phyloP scores from a whole-genome alignment of 257 asterid genomes.

The Plantago elongata region DNA sequence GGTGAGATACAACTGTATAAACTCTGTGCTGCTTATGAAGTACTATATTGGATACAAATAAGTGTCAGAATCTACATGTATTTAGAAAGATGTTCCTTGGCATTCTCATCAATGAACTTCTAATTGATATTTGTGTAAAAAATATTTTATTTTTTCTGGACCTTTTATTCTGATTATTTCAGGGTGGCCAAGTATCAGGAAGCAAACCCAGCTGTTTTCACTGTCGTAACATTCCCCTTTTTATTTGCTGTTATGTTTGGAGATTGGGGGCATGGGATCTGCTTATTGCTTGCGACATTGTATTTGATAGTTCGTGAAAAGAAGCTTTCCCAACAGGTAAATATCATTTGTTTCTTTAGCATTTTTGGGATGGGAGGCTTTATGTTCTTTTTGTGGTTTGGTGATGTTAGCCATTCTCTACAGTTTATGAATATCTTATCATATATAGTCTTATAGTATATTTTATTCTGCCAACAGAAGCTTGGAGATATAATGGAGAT shows the following conservation, averaged over 20 bases:
- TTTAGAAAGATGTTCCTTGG: not conserved
- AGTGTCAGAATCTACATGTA: too few relatives aligned
- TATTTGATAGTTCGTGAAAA: slow-evolving; percentile 46
- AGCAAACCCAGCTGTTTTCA: slow-evolving; percentile 61
- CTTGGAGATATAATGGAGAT: slow-evolving; percentile 71
- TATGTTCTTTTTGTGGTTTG: not conserved
- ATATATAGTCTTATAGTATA: slow-evolving; percentile 6
- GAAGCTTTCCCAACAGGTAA: slow-evolving; percentile 54
- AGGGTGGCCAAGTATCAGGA: slow-evolving; percentile 66
- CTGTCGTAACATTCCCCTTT: slow-evolving; percentile 59
- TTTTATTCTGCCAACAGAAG: slow-evolving; percentile 36
- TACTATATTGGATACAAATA: not conserved
- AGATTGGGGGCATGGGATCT: slow-evolving; percentile 75
- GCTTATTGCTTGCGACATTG: slow-evolving; percentile 48
- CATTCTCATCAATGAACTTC: not conserved
- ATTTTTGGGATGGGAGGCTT: not conserved
- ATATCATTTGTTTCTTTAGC: slow-evolving; percentile 1
- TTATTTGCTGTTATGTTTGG: slow-evolving; percentile 70
- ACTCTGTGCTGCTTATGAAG: not conserved
- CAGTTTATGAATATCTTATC: slow-evolving; percentile 5
- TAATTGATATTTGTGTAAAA: not conserved
- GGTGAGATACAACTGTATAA: slow-evolving; percentile 34
- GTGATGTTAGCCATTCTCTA: not conserved
- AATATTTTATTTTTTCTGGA: too few relatives aligned
- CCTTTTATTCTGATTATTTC: slow-evolving; percentile 6